Conservation (phyloP, 176 grass and related monocot species). For the Rhynchospora breviuscula region DNA sequence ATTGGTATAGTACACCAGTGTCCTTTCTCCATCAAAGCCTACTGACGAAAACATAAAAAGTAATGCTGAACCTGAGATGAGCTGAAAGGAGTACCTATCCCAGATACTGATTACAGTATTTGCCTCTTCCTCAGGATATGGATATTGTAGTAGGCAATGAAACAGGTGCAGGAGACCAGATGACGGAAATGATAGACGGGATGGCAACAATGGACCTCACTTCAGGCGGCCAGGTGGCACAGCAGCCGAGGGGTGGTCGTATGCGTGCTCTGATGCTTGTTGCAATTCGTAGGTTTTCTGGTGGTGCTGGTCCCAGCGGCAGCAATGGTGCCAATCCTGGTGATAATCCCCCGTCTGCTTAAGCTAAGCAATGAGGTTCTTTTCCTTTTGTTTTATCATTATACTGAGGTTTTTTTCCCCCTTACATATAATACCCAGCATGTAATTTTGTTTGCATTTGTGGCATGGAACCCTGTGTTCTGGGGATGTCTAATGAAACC, state of each 20-base stretch:
- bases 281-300: constrained; percentile 8
- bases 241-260: constrained; percentile 2
- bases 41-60: neutral
- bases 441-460: neutral
- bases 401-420: neutral
- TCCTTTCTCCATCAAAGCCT: neutral
- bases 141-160: neutral
- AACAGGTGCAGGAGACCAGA: constrained; percentile 2
- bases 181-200: constrained; percentile 10
- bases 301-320: neutral
- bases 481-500: neutral
- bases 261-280: constrained; percentile 22
- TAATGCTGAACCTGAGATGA: neutral
- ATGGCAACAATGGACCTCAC: constrained; percentile 9
- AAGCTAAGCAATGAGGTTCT: neutral
- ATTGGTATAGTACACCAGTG: neutral
- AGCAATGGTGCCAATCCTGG: neutral
- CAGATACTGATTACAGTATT: neutral
- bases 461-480: neutral
- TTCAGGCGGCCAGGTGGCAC: neutral
- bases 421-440: neutral
- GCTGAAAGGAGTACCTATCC: neutral
- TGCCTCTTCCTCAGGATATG: constrained; percentile 6
- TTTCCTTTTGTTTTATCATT: neutral
- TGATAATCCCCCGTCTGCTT: neutral